Base-by-base conservation (phyloP, 805 yeast genomes). In the Hanseniaspora lindneri region DNA sequence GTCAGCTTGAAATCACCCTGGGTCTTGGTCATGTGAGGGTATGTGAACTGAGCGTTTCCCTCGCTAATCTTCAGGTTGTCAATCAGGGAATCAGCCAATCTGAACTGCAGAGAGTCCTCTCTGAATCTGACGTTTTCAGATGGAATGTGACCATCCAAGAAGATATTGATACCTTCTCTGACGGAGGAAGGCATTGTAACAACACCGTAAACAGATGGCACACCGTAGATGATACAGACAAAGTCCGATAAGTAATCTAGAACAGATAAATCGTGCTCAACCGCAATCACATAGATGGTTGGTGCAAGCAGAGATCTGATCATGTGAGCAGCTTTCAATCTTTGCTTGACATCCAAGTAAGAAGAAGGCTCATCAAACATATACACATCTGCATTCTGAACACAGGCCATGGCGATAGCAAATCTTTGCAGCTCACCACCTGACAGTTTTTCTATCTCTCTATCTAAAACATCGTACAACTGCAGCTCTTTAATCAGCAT, bases 291-390 rank as follows among this genome's bases (percentile, higher is more conserved):
- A 61, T 89, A 92, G 25, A 75, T 73, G 41, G 87, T 76, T 41
- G 89, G 76, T 51, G 68, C 73, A 60, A 92, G 72, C 55, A 92
- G 70, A 17, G 92, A 79, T 69, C 99, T 81, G 58, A 92, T 92
- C 62, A 86, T 82, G 66, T 78, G 79, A 51, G 98, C 99, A 50
- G 99, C 98, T 60, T 92, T 83, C 67, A 92, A 77, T 78, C 98
- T 89, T 71, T 92, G 98, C 70, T 92, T 92, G 56, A 92, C 97
- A 75, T 92, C 98, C 66, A 92, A 72, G 69, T 92, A 92, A 10
- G 98, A 92, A 17, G 97, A 88, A 41, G 98, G 98, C 72, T 92
- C 98, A 70, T 92, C 98, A 67, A 92, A 92, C 98, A 92, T 92
- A 70, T 92, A 92, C 39, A 92, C 97, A 58, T 86, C 83, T 50